A percentile compares a stretch with the other conserved stretches of the same genome.
Evolutionary conservation across 257 asterid genomes (phyloP).

Genomic region (Solanum bulbocastanum): DNA sequence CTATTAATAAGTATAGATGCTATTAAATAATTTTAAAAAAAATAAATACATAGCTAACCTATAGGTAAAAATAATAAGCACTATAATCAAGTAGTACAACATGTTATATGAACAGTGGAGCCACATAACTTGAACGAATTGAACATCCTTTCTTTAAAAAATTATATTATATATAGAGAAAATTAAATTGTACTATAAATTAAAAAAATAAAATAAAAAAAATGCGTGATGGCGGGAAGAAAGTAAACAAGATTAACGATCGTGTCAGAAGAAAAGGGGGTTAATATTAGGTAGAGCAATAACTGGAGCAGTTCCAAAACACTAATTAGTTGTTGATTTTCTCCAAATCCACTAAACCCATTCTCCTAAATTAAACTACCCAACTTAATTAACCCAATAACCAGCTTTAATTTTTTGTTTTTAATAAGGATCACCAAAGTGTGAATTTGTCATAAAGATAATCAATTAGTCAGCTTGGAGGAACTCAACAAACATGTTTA

Average conservation of each 20-base stretch:
- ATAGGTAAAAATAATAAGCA: too few species aligned
- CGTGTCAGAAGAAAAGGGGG: not conserved
- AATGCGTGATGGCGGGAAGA: not conserved
- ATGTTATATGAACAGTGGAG: not conserved
- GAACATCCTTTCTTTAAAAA: not conserved
- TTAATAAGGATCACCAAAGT: not conserved
- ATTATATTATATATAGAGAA: not conserved
- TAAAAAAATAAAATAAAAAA: not conserved
- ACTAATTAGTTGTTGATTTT: not conserved
- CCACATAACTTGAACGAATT: not conserved
- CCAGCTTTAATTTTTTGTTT: not conserved
- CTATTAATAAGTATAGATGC: too few species aligned
- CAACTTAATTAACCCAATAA: not conserved
- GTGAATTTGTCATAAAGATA: not conserved
- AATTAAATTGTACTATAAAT: not conserved
- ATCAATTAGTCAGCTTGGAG: not conserved
- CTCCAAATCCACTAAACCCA: slow-evolving; percentile 6
- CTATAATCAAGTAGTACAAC: too few species aligned
- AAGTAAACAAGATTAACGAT: not conserved
- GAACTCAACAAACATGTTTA: slow-evolving; percentile 26
- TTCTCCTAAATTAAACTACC: slow-evolving; percentile 21
- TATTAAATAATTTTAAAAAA: too few species aligned
- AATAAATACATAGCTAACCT: too few species aligned
- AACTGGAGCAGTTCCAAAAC: slow-evolving; percentile 16
- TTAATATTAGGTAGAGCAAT: not conserved